Evolutionary conservation across 768 basidiomycete genomes (phyloP), one percentile per base, ranked within the genome.

Genomic region (Gyrodon lividus): DNA sequence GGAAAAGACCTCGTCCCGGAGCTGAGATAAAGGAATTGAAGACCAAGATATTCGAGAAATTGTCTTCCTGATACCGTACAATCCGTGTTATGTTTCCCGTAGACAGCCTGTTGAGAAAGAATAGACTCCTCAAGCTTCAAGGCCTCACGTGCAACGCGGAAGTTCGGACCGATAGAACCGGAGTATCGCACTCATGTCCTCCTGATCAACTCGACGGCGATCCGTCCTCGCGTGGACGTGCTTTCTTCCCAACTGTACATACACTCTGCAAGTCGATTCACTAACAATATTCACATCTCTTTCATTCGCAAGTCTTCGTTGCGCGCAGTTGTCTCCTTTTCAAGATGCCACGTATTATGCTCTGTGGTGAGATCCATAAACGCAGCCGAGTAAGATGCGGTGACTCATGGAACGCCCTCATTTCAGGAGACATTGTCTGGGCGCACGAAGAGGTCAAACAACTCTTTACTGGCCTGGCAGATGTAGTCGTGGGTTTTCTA

Each of bases 381-480:
- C 19, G 19, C 14, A 19, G 17, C 22, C 14, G 7, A 9, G 37
- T 26, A 17, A 46, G 22, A 34, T 23, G 26, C 6, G 6, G 9
- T 44, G 38, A 24, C 50, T 33, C 17, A 43, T 42, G 31, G 24
- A 6, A 4, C 20, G 12, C 7, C 10, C 20, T 30, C 1, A 45
- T 10, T 50, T 6, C 60, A 89, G 89, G 83, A 46, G 70, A 81
- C 54, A 80, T 93, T 50, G 77, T 86, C 26, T 94, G 91, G 91
- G 89, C 92, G 0, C 82, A 88, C 53, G 77, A 89, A 22, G 89
- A 94, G 51, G 75, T 84, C 47, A 72, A 83, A 50, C 70, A 77
- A 33, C 73, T 91, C 52, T 80, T 93, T 33, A 77, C 77, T 0
- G 73, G 77, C 47, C 78, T 89, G 50, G 84, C 90, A 28, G 84